These are phyloP conservation scores for Oryza punctata DNA, from an alignment of 176 grass and related monocot species.

Conservation along the genomic window DNA sequence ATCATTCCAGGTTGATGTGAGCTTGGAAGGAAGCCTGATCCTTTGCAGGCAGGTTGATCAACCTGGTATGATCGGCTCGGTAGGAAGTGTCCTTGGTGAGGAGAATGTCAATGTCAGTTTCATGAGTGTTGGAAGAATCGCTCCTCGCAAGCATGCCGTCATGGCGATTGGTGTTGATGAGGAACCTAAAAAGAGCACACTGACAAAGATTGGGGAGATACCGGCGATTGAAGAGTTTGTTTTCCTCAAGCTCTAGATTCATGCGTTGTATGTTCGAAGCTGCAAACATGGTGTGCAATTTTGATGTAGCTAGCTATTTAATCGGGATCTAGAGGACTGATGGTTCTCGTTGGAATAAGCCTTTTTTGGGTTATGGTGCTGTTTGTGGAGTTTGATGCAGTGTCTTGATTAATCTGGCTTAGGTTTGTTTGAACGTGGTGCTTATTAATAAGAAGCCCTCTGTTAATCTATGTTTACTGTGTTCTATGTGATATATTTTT, in stretches of 20 bases:
- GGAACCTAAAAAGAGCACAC: conserved; percentile 54
- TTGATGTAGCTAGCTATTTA: conserved; percentile 52
- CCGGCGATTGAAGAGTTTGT: conserved; percentile 85
- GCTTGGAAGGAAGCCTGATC: conserved; percentile 84
- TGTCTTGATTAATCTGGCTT: not conserved
- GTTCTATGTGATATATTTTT: not conserved
- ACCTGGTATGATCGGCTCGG: conserved; percentile 80
- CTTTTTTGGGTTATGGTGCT: not conserved
- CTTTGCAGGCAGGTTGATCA: conserved; percentile 88
- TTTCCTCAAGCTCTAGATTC: conserved; percentile 76
- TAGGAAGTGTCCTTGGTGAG: conserved; percentile 68
- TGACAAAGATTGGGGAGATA: conserved; percentile 77
- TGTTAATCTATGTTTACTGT: not conserved
- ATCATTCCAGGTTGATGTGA: conserved; percentile 78
- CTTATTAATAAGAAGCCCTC: conserved; percentile 41
- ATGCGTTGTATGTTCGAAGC: conserved; percentile 28
- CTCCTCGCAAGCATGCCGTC: conserved; percentile 69
- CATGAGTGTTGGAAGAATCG: conserved; percentile 82
- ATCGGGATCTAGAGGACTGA: conserved; percentile 25
- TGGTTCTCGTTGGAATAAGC: conserved; percentile 46
- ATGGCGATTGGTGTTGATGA: conserved; percentile 91
- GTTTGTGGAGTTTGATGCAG: conserved; percentile 6
- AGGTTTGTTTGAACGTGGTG: conserved; percentile 28
- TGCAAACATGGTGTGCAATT: conserved; percentile 44
- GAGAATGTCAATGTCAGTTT: conserved; percentile 90